Percentiles rank a stretch among this genome's conserved stretches.
These are phyloP conservation scores for Penicillium flavigenum DNA, from an alignment of 495 filamentous ascomycete species.

Conservation along the genomic window DNA sequence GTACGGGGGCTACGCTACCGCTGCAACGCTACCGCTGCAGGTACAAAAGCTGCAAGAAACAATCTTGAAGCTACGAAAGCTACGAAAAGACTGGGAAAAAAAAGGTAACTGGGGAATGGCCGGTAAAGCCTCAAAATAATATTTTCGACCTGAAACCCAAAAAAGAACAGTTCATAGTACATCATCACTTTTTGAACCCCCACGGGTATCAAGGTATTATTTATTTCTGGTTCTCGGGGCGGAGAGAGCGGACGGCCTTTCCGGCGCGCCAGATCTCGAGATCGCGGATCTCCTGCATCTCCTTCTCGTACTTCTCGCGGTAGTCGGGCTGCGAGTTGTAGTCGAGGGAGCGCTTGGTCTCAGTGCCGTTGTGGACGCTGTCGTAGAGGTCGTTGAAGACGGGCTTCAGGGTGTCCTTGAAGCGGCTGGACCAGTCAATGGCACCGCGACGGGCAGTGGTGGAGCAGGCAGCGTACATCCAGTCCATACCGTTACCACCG, in stretches of 20 bases:
- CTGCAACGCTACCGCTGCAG: not conserved
- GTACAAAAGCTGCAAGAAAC: not conserved
- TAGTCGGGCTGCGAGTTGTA: constrained; percentile 95
- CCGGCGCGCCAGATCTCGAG: constrained; percentile 99
- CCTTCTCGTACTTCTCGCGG: constrained; percentile 90
- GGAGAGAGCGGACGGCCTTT: constrained; percentile 89
- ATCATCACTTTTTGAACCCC: constrained; percentile 45
- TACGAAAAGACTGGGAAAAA: constrained; percentile 1
- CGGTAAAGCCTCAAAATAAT: constrained; percentile 17
- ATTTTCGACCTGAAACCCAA: constrained; percentile 28
- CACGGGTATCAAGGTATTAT: constrained; percentile 36
- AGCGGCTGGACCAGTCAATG: constrained; percentile 93
- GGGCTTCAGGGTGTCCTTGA: constrained; percentile 96
- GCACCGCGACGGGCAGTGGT: constrained; percentile 97
- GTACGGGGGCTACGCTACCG: not conserved
- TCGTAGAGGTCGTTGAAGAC: constrained; percentile 97
- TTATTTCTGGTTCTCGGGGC: constrained; percentile 92
- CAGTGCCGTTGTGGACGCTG: constrained; percentile 79
- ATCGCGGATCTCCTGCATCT: constrained; percentile 93
- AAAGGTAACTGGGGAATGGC: constrained; percentile 13
- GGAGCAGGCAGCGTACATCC: constrained; percentile 99
- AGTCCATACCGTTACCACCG: constrained; percentile 96
- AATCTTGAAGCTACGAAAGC: not conserved
- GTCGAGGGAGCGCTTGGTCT: constrained; percentile 91
- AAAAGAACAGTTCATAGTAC: constrained; percentile 43